These are phyloP conservation scores for Phytophthora fragariaefolia DNA, from an alignment of 352 stramenopile genomes.

Conservation along the genomic window DNA sequence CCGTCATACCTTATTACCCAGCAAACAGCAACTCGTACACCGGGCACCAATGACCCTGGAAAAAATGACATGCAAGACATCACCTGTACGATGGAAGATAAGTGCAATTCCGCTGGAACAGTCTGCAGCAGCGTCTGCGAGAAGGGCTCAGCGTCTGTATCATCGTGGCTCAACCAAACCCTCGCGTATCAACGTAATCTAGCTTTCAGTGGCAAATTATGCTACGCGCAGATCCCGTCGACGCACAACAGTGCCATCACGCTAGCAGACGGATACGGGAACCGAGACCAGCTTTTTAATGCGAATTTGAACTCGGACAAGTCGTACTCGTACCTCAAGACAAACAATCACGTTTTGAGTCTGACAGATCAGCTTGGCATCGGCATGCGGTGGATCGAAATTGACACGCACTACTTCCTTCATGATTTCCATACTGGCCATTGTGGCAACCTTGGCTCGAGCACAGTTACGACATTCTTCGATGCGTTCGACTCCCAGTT, in stretches of 20 bases:
- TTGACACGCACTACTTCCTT: slow-evolving; percentile 74
- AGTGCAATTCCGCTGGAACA: slow-evolving; percentile 44
- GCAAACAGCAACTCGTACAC: slow-evolving; percentile 32
- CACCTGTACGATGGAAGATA: slow-evolving; percentile 41
- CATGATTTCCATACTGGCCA: slow-evolving; percentile 64
- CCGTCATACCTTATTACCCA: slow-evolving; percentile 41
- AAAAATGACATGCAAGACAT: slow-evolving; percentile 47
- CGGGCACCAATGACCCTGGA: slow-evolving; percentile 47
- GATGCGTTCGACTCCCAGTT: slow-evolving; percentile 47
- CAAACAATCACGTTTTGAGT: slow-evolving; percentile 71
- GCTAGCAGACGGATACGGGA: slow-evolving; percentile 59
- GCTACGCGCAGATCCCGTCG: slow-evolving; percentile 50
- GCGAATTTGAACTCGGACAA: slow-evolving; percentile 47
- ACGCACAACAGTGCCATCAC: slow-evolving; percentile 75
- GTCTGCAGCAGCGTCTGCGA: slow-evolving; percentile 58
- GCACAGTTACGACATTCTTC: slow-evolving; percentile 47
- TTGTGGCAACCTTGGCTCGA: slow-evolving; percentile 55
- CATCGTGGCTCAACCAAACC: slow-evolving; percentile 49
- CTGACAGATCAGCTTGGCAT: slow-evolving; percentile 64
- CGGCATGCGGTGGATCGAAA: slow-evolving; percentile 64
- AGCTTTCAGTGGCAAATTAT: slow-evolving; percentile 47
- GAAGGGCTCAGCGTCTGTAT: slow-evolving; percentile 40
- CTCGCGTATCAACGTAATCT: slow-evolving; percentile 58
- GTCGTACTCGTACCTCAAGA: slow-evolving; percentile 63
- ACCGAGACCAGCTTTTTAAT: slow-evolving; percentile 69